Percentiles rank a stretch among this genome's conserved stretches.
Conservation (phyloP, 345 rosid genomes). For the Syzygium aromaticum region DNA sequence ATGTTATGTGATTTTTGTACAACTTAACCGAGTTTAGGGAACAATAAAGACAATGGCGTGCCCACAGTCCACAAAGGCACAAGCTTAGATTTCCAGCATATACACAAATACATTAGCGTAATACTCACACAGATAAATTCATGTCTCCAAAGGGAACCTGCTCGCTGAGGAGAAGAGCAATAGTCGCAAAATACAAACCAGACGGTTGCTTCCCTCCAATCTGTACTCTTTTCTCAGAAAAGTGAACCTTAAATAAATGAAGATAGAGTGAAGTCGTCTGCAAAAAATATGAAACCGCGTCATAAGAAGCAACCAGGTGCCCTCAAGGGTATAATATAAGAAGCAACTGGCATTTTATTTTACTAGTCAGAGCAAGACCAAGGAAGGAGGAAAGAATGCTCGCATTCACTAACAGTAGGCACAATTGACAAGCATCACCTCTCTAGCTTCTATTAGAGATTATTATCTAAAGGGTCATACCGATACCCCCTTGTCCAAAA, state of each 20-base stretch:
- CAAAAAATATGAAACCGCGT: background rate
- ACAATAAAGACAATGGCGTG: background rate
- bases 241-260: constrained; percentile 78
- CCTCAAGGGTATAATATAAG: background rate
- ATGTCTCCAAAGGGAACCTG: constrained; percentile 73
- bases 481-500: background rate
- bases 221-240: constrained; percentile 57
- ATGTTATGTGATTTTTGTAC: background rate
- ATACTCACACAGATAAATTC: constrained; percentile 68
- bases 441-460: background rate
- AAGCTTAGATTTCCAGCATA: background rate
- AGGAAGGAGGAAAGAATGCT: background rate
- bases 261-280: constrained; percentile 91
- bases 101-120: background rate
- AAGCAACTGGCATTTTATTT: background rate
- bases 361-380: background rate
- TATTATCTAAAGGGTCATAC: background rate
- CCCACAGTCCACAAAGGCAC: background rate
- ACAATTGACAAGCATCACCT: background rate
- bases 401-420: background rate
- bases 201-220: constrained; percentile 75
- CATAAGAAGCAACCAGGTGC: background rate
- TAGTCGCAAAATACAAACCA: constrained; percentile 48
- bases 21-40: background rate
- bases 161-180: constrained; percentile 70